These are phyloP conservation scores for Syzygium malaccense DNA, from an alignment of 441 rosid genomes.

Conservation along the genomic window DNA sequence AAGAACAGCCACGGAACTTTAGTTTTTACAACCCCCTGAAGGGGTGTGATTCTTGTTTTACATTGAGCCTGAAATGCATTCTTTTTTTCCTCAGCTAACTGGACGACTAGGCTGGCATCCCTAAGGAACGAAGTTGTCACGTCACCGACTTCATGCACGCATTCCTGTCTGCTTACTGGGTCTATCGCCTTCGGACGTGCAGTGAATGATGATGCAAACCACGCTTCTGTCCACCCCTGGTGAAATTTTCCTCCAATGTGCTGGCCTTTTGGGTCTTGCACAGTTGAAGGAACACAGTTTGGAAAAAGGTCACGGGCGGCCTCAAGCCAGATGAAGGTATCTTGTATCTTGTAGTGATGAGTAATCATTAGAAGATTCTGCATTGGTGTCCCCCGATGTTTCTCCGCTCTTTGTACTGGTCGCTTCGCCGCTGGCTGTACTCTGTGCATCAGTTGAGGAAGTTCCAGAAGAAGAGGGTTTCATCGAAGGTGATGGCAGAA, in stretches of 20 bases:
- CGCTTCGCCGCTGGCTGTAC: not conserved
- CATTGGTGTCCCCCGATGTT: not conserved
- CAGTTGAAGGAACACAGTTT: not conserved
- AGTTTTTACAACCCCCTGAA: not conserved
- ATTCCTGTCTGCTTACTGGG: not conserved
- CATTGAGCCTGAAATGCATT: not conserved
- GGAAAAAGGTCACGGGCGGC: not conserved
- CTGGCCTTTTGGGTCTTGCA: not conserved
- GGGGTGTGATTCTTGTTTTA: not conserved
- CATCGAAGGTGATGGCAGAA: conserved; percentile 13
- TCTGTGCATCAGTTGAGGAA: not conserved
- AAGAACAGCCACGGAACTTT: not conserved
- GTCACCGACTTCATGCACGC: not conserved
- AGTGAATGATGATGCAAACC: not conserved
- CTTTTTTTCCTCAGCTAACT: not conserved
- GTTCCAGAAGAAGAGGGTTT: conserved; percentile 1
- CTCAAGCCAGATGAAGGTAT: not conserved
- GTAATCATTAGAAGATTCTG: not conserved
- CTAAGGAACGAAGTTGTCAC: not conserved
- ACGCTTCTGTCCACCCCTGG: not conserved
- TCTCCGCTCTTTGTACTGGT: not conserved
- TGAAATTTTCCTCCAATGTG: not conserved
- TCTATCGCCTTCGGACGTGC: not conserved
- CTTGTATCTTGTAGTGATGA: not conserved
- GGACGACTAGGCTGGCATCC: not conserved